Percentiles rank a stretch among this genome's conserved stretches.
phyloP scores from a whole-genome alignment of 805 yeast genomes.

The Schizosaccharomyces lindneri region DNA sequence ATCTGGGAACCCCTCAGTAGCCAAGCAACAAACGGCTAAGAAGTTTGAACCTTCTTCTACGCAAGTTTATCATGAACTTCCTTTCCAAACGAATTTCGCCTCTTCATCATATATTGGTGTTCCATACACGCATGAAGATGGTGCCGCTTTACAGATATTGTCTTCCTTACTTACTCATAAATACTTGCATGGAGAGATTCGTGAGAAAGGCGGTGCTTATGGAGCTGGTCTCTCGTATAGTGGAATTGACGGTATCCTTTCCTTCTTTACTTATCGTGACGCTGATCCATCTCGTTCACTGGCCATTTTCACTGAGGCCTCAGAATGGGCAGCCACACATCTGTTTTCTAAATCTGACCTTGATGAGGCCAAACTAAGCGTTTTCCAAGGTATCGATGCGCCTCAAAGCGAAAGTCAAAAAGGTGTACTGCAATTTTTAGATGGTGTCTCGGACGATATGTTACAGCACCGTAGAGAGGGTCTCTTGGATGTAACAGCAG shows the following conservation, averaged over 20 bases:
- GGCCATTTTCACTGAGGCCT: slow-evolving; percentile 29
- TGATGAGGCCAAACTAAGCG: slow-evolving; percentile 70
- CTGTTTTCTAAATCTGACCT: slow-evolving; percentile 40
- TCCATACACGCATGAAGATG: slow-evolving; percentile 41
- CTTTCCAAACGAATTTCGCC: slow-evolving; percentile 25
- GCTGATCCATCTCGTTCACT: slow-evolving; percentile 62
- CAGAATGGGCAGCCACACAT: slow-evolving; percentile 23
- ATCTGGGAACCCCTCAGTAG: background rate
- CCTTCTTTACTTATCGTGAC: slow-evolving; percentile 78
- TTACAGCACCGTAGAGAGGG: slow-evolving; percentile 56
- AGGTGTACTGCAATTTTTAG: slow-evolving; percentile 39
- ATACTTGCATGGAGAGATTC: slow-evolving; percentile 62
- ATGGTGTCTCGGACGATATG: slow-evolving; percentile 53
- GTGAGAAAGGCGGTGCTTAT: slow-evolving; percentile 94
- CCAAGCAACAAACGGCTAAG: background rate
- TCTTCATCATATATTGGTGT: slow-evolving; percentile 51
- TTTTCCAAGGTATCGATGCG: slow-evolving; percentile 79
- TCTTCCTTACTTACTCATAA: slow-evolving; percentile 62
- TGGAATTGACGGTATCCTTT: slow-evolving; percentile 55
- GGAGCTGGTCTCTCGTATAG: slow-evolving; percentile 84
- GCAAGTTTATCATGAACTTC: background rate
- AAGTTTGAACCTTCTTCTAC: background rate
- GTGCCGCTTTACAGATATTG: slow-evolving; percentile 64
- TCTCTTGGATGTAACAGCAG: slow-evolving; percentile 37
- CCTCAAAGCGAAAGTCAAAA: slow-evolving; percentile 64